Conservation (phyloP, 2,329 filamentous ascomycete species). For the Sphaceloma murrayae region DNA sequence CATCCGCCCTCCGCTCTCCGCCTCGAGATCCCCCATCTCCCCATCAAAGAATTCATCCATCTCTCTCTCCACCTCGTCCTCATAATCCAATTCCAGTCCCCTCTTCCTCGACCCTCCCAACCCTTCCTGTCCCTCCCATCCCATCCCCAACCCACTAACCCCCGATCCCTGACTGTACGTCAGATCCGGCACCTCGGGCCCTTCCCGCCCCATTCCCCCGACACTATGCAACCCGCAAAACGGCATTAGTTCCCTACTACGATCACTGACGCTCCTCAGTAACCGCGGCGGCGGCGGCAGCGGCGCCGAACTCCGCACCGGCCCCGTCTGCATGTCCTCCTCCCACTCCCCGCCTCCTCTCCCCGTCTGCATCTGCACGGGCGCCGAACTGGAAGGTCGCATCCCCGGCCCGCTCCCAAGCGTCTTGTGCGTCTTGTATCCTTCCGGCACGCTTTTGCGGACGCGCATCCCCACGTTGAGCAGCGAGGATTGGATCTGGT, state of each 20-base stretch:
- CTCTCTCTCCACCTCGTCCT: constrained; percentile 30
- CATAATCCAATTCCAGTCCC: constrained; percentile 23
- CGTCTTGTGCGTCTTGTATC: constrained; percentile 68
- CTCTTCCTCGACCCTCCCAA: constrained; percentile 4
- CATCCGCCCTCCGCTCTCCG: neutral
- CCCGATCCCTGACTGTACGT: constrained; percentile 31
- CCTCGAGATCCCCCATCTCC: constrained; percentile 16
- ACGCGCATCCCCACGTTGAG: constrained; percentile 89
- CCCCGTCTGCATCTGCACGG: neutral
- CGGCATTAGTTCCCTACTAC: constrained; percentile 56
- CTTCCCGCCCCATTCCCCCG: constrained; percentile 54
- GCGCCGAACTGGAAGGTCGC: neutral
- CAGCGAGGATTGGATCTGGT: constrained; percentile 67
- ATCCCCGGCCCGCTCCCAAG: constrained; percentile 7
- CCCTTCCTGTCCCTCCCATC: neutral
- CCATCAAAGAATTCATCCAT: constrained; percentile 29
- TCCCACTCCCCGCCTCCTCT: constrained; percentile 1
- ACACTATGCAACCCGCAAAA: constrained; percentile 74
- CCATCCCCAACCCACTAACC: constrained; percentile 26
- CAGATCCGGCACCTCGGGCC: constrained; percentile 24
- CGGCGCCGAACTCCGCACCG: neutral
- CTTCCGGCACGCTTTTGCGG: constrained; percentile 84
- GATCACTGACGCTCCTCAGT: constrained; percentile 1
- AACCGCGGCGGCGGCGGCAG: constrained; percentile 2
- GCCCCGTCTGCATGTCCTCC: neutral